A percentile compares a stretch with the other conserved stretches of the same genome.
phyloP scores from a whole-genome alignment of 306 rosid species.

The Vicia sativa region DNA sequence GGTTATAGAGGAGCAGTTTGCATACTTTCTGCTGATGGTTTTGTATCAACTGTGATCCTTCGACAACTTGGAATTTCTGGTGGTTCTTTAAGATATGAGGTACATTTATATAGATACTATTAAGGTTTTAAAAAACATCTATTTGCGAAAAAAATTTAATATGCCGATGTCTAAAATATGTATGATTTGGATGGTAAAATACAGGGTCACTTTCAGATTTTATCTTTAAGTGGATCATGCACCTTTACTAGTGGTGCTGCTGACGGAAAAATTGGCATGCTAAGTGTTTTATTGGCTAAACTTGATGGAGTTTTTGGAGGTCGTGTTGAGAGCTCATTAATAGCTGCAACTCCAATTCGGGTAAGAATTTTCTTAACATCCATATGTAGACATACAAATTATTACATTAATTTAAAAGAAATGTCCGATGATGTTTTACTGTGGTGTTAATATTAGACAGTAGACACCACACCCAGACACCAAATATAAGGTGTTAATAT shows the following conservation, averaged over 20 bases:
- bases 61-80: constrained; percentile 23
- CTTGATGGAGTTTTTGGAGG: constrained; percentile 63
- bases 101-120: constrained; percentile 33
- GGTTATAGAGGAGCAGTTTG: constrained; percentile 39
- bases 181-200: not conserved
- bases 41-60: constrained; percentile 42
- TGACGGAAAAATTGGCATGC: constrained; percentile 25
- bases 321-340: constrained; percentile 40
- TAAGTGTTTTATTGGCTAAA: constrained; percentile 45
- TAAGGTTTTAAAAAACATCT: not conserved
- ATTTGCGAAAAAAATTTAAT: not conserved
- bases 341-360: constrained; percentile 58
- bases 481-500: too few species aligned
- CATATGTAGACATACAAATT: not conserved
- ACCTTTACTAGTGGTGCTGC: not conserved
- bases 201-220: constrained; percentile 66
- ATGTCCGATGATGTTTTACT: too few species aligned
- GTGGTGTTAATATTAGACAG: too few species aligned
- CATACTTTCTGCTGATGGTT: constrained; percentile 60
- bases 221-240: constrained; percentile 51
- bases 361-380: constrained; percentile 36
- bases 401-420: too few species aligned
- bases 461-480: too few species aligned
- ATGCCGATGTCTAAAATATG: too few species aligned
- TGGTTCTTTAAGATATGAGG: constrained; percentile 48